A percentile compares a stretch with the other conserved stretches of the same genome.
Evolutionary conservation across 2,329 filamentous ascomycete genomes (phyloP).

Genomic region (Hypocreales sp.): DNA sequence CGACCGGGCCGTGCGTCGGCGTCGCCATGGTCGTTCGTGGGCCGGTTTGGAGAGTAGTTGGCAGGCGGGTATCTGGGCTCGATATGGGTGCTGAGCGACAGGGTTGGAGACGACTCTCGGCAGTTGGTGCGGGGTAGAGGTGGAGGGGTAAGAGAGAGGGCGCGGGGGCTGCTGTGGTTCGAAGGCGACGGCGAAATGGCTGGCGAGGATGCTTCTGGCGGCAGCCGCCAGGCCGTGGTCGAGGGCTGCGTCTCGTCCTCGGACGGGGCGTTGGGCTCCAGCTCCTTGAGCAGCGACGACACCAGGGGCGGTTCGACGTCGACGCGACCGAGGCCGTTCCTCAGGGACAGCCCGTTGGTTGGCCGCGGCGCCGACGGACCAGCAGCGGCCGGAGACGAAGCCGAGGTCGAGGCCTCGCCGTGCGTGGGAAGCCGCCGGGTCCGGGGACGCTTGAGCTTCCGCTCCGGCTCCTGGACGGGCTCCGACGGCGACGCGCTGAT

Average conservation of each 20-base stretch:
- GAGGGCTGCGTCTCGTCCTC: slow-evolving; percentile 33
- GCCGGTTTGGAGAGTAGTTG: slow-evolving; percentile 50
- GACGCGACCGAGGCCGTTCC: slow-evolving; percentile 9
- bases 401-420: slow-evolving; percentile 29
- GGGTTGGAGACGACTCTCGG: slow-evolving; percentile 48
- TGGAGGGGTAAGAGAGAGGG: slow-evolving; percentile 53
- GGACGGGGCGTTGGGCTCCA: slow-evolving; percentile 49
- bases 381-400: slow-evolving; percentile 15
- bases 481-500: slow-evolving; percentile 56
- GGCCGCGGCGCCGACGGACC: slow-evolving; percentile 11
- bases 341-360: slow-evolving; percentile 8
- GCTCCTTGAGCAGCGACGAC: slow-evolving; percentile 74
- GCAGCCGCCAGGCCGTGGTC: slow-evolving; percentile 13
- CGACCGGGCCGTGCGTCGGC: slow-evolving; percentile 18
- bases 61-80: slow-evolving; percentile 61
- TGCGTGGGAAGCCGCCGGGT: slow-evolving; percentile 48
- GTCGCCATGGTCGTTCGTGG: slow-evolving; percentile 29
- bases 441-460: slow-evolving; percentile 76
- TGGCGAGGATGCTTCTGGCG: slow-evolving; percentile 37
- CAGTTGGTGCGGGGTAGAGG: slow-evolving; percentile 37
- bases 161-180: slow-evolving; percentile 50
- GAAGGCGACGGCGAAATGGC: slow-evolving; percentile 49
- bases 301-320: slow-evolving; percentile 60
- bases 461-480: slow-evolving; percentile 53
- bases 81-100: slow-evolving; percentile 54